Percentiles rank a stretch among this genome's conserved stretches.
phyloP scores from a whole-genome alignment of 225 moss, liverwort and hornwort genomes.

The Ulota crispa region DNA sequence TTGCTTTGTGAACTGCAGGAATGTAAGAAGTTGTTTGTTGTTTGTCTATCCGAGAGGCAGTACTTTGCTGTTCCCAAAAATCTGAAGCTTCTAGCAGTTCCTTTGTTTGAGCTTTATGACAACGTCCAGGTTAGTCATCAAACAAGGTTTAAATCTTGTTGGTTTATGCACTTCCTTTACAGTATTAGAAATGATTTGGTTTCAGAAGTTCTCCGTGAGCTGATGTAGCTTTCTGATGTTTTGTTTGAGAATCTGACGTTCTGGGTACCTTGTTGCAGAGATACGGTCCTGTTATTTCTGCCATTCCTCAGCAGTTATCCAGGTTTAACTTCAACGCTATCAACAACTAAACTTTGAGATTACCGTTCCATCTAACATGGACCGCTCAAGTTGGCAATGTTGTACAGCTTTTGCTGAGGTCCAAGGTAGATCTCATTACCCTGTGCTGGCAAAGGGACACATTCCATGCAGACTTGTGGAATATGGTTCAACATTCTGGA shows the following conservation, averaged over 20 bases:
- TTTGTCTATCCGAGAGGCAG: constrained; percentile 87
- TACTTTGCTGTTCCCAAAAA: constrained; percentile 99
- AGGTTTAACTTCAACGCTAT: constrained; percentile 98
- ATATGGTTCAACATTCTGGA: constrained; percentile 15
- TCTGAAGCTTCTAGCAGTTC: constrained; percentile 92
- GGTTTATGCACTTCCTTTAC: neutral
- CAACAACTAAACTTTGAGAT: constrained; percentile 57
- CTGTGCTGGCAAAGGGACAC: constrained; percentile 7
- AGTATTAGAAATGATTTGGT: constrained; percentile 2
- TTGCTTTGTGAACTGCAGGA: constrained; percentile 58
- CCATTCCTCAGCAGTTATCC: constrained; percentile 96
- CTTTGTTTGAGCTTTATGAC: constrained; percentile 97
- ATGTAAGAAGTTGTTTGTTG: constrained; percentile 98
- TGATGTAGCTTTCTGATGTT: constrained; percentile 1
- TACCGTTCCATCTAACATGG: constrained; percentile 14
- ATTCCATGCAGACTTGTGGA: constrained; percentile 18
- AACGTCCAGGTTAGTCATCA: constrained; percentile 81
- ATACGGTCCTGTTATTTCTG: constrained; percentile 98
- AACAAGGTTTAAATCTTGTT: neutral
- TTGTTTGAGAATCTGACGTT: neutral
- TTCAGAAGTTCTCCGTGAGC: neutral
- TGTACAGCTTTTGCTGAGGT: constrained; percentile 16
- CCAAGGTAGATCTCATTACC: neutral
- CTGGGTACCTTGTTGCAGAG: constrained; percentile 57
- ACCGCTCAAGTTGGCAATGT: constrained; percentile 1